phyloP scores from a whole-genome alignment of 768 basidiomycete genomes.

The Lentinula lateritia region DNA sequence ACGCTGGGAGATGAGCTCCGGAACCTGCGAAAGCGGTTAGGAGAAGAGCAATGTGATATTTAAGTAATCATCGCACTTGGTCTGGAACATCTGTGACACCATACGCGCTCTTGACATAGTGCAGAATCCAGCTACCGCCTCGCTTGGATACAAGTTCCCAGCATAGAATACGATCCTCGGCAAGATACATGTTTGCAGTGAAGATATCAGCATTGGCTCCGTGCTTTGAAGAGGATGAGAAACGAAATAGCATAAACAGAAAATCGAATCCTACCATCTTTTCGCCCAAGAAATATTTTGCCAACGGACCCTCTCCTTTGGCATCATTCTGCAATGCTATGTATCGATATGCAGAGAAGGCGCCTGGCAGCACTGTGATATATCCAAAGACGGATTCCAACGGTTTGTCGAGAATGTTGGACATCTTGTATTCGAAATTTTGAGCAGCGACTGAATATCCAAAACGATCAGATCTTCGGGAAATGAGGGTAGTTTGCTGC shows the following conservation, averaged over 20 bases:
- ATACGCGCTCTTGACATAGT: conserved; percentile 95
- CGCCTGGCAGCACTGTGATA: conserved; percentile 90
- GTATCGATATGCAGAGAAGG: conserved; percentile 89
- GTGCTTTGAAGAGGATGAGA: conserved; percentile 34
- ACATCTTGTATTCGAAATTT: conserved; percentile 95
- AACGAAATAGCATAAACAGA: neutral
- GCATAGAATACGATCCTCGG: conserved; percentile 91
- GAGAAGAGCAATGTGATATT: neutral
- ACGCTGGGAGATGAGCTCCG: conserved; percentile 92
- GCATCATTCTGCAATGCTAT: conserved; percentile 87
- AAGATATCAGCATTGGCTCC: conserved; percentile 87
- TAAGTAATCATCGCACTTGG: conserved; percentile 40
- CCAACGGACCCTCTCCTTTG: conserved; percentile 79
- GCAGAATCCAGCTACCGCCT: conserved; percentile 83
- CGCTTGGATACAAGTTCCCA: conserved; percentile 98
- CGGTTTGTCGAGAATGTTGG: conserved; percentile 89
- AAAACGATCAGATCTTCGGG: conserved; percentile 4
- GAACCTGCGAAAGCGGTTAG: conserved; percentile 42
- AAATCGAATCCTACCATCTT: conserved; percentile 54
- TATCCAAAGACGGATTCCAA: conserved; percentile 88
- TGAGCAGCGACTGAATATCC: conserved; percentile 63
- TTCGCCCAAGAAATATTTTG: conserved; percentile 97
- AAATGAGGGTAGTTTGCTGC: neutral
- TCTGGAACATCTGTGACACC: conserved; percentile 93
- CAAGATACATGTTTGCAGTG: conserved; percentile 95